These are phyloP conservation scores for Sabuloglossum arenarium DNA, from an alignment of 495 filamentous ascomycete species.

Conservation along the genomic window DNA sequence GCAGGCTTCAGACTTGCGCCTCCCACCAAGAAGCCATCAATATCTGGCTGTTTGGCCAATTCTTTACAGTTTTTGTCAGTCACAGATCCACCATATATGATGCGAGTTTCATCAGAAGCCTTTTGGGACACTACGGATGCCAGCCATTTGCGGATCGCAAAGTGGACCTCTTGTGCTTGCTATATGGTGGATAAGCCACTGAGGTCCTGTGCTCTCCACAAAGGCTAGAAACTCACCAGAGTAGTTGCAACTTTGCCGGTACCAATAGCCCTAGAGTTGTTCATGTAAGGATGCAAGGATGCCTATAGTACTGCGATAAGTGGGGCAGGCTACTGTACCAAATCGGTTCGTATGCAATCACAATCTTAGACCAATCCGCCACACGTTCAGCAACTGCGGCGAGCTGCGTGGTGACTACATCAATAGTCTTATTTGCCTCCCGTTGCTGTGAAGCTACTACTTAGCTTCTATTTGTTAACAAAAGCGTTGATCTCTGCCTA, in stretches of 20 bases:
- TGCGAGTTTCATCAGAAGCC: conserved; percentile 57
- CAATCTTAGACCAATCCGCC: conserved; percentile 77
- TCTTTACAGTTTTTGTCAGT: conserved; percentile 97
- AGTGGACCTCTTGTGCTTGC: conserved; percentile 90
- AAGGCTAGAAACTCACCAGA: conserved; percentile 18
- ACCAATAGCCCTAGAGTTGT: conserved; percentile 50
- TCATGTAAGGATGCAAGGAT: background rate
- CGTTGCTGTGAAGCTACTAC: conserved; percentile 34
- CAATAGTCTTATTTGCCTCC: conserved; percentile 66
- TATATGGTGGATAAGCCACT: background rate
- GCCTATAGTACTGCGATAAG: background rate
- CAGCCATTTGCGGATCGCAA: conserved; percentile 79
- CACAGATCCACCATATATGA: conserved; percentile 92
- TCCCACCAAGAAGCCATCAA: conserved; percentile 96
- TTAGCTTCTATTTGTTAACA: background rate
- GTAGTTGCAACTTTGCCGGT: conserved; percentile 94
- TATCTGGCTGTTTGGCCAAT: conserved; percentile 73
- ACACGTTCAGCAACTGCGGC: conserved; percentile 34
- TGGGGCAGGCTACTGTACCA: conserved; percentile 31
- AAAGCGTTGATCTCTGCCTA: conserved; percentile 9
- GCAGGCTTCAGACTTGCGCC: conserved; percentile 97
- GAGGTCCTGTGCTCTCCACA: background rate
- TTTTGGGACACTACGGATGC: conserved; percentile 44
- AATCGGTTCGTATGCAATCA: conserved; percentile 96
- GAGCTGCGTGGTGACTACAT: conserved; percentile 51